A percentile compares a stretch with the other conserved stretches of the same genome.
These are phyloP conservation scores for Metschnikowia drakensbergensis DNA, from an alignment of 805 yeast genomes.

Conservation along the genomic window DNA sequence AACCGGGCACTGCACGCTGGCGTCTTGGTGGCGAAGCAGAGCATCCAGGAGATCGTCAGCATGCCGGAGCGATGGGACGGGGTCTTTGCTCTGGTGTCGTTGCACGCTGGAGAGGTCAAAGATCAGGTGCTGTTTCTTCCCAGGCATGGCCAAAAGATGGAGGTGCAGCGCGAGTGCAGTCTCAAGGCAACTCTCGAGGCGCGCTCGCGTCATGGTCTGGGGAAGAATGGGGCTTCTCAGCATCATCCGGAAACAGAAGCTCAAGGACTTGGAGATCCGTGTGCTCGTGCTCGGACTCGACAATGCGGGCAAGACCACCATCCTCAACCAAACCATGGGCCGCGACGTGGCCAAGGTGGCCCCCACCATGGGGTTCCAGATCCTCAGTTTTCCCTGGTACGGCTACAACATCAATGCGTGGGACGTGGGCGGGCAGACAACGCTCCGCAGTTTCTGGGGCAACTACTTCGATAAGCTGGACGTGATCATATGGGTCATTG, in stretches of 20 bases:
- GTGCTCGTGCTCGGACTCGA: slow-evolving; percentile 80
- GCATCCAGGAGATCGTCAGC: no score
- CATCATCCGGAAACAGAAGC: slow-evolving; percentile 76
- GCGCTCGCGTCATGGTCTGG: not conserved
- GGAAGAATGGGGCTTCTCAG: slow-evolving; percentile 71
- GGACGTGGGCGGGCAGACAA: slow-evolving; percentile 78
- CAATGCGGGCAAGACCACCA: slow-evolving; percentile 87
- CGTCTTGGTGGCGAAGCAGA: no score
- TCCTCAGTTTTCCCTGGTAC: slow-evolving; percentile 49
- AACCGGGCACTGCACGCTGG: slow-evolving; percentile 44
- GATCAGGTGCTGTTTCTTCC: slow-evolving; percentile 4
- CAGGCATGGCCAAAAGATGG: not conserved
- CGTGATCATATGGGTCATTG: slow-evolving; percentile 82
- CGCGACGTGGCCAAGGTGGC: slow-evolving; percentile 54
- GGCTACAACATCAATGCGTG: slow-evolving; percentile 56
- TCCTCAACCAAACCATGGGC: slow-evolving; percentile 56
- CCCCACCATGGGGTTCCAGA: slow-evolving; percentile 91
- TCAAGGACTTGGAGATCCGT: slow-evolving; percentile 73
- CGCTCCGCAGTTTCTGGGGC: slow-evolving; percentile 51
- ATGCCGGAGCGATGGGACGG: not conserved
- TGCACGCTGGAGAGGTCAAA: slow-evolving; percentile 1
- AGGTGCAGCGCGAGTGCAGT: slow-evolving; percentile 2
- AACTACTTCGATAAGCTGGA: slow-evolving; percentile 83
- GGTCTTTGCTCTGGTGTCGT: not conserved
- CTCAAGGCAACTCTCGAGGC: not conserved